Evolutionary conservation across 2,329 filamentous ascomycete species (phyloP), one percentile per base, ranked within the genome.

Genomic region (Bertia moriformis): DNA sequence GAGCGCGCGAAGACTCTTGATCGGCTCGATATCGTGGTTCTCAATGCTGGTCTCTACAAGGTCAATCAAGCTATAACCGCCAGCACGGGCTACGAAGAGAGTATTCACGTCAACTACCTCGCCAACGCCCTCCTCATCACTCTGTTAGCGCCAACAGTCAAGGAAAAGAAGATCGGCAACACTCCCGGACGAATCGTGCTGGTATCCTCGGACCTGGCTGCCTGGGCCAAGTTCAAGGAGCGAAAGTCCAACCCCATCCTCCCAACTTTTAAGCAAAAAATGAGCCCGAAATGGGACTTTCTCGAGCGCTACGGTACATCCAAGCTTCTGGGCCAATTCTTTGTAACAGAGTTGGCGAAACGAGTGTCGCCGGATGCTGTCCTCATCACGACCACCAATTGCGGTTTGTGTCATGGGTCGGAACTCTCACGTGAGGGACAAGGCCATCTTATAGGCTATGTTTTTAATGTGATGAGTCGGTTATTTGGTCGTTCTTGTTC

Each of bases 21-120:
- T 0, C 53, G 57, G 13, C 44, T 70, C 4, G 62, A 70, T 44
- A 57, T 65, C 13, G 57, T 50, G 4, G 53, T 71, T 24, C 51
- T 66, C 4, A 69, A 68, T 43, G 65, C 64, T 2, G 66, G 58
- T 0, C 19, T 63, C 4, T 40, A 44, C 15, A 47, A 44, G 3
- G 22, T 30, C 2, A 20, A 41, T 4, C 53, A 51, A 43, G 44
- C 42, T 10, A 40, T 39, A 3, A 41, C 46, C 17, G 39, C 50
- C 18, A 41, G 41, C 7, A 61, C 54, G 1, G 53, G 61, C 3
- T 58, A 64, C 40, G 60, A 66, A 42, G 48, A 53, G 14, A 53
- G 48, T 13, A 42, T 66, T 15, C 63, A 66, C 41, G 55, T 62
- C 44, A 60, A 61, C 42, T 58, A 57, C 40, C 45, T 61, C 3